These are phyloP conservation scores for Santalum album DNA, from an alignment of 164 flowering plant genomes.

Conservation along the genomic window DNA sequence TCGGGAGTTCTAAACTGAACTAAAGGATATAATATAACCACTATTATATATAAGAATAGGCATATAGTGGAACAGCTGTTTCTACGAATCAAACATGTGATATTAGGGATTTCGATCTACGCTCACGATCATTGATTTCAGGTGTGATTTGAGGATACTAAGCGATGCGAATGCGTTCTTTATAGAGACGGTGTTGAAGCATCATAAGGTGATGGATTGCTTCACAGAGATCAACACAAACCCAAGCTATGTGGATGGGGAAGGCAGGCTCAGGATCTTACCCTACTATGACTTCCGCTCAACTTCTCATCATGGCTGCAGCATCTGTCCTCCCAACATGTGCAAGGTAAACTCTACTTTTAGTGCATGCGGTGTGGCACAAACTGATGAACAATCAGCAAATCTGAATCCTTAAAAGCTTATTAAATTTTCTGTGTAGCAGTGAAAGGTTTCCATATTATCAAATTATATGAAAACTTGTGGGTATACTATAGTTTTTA, in stretches of 20 bases:
- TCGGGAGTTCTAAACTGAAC: no score
- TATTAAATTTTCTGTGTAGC: no score
- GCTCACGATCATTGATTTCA: not conserved
- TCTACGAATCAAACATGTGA: no score
- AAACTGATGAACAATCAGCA: no score
- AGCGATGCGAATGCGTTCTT: slow-evolving; percentile 8
- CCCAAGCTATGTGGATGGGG: slow-evolving; percentile 8
- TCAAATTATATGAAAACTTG: no score
- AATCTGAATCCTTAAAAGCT: no score
- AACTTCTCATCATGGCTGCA: slow-evolving; percentile 13
- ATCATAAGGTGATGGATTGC: slow-evolving; percentile 6
- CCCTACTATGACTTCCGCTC: slow-evolving; percentile 6
- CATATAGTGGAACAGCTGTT: no score
- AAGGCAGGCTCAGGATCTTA: slow-evolving; percentile 12
- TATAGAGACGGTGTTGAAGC: slow-evolving; percentile 9
- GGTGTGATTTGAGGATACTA: slow-evolving; percentile 11
- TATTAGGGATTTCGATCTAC: no score
- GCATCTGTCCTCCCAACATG: slow-evolving; percentile 14
- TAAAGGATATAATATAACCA: no score
- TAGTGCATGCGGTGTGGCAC: not conserved
- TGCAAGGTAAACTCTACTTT: slow-evolving; percentile 9
- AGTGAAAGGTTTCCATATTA: no score
- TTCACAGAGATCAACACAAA: slow-evolving; percentile 2
- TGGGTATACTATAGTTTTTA: no score
- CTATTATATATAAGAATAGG: no score